Evolutionary conservation across 805 yeast species (phyloP).

Genomic region (Hanseniaspora singularis): DNA sequence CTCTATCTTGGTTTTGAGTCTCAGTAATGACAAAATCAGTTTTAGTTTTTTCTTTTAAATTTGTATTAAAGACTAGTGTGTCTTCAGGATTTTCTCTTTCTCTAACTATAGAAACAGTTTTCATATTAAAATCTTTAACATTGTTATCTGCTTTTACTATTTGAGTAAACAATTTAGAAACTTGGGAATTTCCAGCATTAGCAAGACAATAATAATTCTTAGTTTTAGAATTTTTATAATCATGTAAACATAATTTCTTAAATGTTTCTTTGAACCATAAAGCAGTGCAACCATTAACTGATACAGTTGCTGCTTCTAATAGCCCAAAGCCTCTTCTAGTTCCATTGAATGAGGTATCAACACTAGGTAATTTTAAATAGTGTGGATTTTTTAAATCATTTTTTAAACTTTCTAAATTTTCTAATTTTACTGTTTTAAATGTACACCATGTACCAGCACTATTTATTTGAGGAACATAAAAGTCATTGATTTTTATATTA

Average conservation of each 20-base stretch:
- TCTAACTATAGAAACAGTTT: constrained; percentile 79
- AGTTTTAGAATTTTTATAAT: constrained; percentile 31
- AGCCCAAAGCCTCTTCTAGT: constrained; percentile 42
- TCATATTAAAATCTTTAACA: constrained; percentile 41
- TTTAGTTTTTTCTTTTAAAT: constrained; percentile 15
- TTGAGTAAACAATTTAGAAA: constrained; percentile 84
- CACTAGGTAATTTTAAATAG: constrained; percentile 26
- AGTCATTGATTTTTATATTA: constrained; percentile 55
- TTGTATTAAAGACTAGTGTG: constrained; percentile 30
- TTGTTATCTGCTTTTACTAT: constrained; percentile 45
- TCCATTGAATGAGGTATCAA: constrained; percentile 43
- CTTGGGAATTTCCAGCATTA: constrained; percentile 94
- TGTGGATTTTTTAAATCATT: neutral
- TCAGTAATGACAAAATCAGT: constrained; percentile 60
- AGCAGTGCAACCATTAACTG: constrained; percentile 90
- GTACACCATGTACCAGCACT: constrained; percentile 88
- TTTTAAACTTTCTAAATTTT: neutral
- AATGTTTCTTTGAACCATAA: constrained; percentile 63
- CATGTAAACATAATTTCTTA: constrained; percentile 21
- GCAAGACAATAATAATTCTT: constrained; percentile 74
- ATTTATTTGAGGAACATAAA: constrained; percentile 69
- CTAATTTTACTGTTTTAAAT: constrained; percentile 33
- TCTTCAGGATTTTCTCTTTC: constrained; percentile 69
- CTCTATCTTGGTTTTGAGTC: constrained; percentile 60
- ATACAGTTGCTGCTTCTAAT: constrained; percentile 71